Conservation (phyloP, 73 alveolate genomes). For the Tetrahymena elliotti region DNA sequence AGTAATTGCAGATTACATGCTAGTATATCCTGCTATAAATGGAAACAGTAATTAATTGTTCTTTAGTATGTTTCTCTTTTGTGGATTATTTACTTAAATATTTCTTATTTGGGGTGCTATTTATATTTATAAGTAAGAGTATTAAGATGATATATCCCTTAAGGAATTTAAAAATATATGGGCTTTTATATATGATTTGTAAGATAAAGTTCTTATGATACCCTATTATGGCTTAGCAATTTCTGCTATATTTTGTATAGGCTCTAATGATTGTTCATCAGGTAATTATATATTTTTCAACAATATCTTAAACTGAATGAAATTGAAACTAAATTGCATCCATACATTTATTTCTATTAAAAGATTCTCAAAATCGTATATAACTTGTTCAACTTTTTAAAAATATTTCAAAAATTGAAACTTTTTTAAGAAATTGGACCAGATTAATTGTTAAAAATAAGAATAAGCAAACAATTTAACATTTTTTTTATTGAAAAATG, state of each 20-base stretch:
- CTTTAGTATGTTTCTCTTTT: neutral
- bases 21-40: neutral
- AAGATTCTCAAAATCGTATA: no score
- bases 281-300: neutral
- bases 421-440: no score
- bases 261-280: neutral
- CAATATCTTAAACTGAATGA: neutral
- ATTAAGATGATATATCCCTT: neutral
- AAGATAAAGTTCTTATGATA: constrained; percentile 16
- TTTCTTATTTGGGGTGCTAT: neutral
- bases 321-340: no score
- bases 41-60: neutral
- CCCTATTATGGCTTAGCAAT: constrained; percentile 25
- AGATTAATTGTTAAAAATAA: no score
- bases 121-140: neutral
- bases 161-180: neutral
- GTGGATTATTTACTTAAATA: neutral
- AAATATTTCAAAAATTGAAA: no score
- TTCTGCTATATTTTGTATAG: neutral
- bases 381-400: no score
- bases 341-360: no score
- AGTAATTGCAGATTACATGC: neutral
- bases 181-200: constrained; percentile 22
- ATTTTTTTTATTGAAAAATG: no score
- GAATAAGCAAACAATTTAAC: no score